Conservation (phyloP, 768 basidiomycete species). For the Hygrocybe punicea region DNA sequence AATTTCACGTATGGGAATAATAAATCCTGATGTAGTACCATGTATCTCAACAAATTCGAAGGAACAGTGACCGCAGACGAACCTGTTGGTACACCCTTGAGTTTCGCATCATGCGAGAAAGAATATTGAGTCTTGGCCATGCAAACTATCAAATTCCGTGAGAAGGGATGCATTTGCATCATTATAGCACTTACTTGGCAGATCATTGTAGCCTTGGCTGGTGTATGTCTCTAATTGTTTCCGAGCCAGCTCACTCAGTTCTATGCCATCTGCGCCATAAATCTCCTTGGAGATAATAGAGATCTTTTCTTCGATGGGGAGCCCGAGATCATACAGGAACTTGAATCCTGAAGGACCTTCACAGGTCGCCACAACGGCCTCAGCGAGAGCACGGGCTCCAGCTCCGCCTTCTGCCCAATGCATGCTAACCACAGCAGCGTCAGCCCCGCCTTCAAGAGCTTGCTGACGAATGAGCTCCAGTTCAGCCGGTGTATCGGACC, state of each 20-base stretch:
- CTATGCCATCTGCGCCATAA: slow-evolving; percentile 90
- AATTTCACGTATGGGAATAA: slow-evolving; percentile 84
- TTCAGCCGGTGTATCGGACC: slow-evolving; percentile 87
- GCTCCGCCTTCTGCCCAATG: slow-evolving; percentile 97
- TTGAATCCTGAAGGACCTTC: slow-evolving; percentile 81
- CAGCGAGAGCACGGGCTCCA: slow-evolving; percentile 85
- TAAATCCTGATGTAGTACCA: slow-evolving; percentile 61
- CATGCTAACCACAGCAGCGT: slow-evolving; percentile 91
- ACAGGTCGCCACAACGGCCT: slow-evolving; percentile 87
- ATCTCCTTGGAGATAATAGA: slow-evolving; percentile 82
- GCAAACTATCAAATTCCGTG: slow-evolving; percentile 56
- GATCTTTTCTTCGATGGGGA: slow-evolving; percentile 87
- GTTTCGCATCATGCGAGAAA: slow-evolving; percentile 89
- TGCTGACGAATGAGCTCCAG: slow-evolving; percentile 78
- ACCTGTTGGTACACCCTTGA: slow-evolving; percentile 87
- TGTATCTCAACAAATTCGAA: not conserved
- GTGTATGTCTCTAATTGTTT: slow-evolving; percentile 90
- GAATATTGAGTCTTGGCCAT: slow-evolving; percentile 99
- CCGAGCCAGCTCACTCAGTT: slow-evolving; percentile 78
- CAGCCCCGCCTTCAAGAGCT: slow-evolving; percentile 82
- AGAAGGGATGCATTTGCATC: slow-evolving; percentile 2
- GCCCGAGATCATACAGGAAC: slow-evolving; percentile 86
- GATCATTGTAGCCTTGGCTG: slow-evolving; percentile 74
- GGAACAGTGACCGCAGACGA: slow-evolving; percentile 12
- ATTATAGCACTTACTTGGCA: slow-evolving; percentile 60